These are phyloP conservation scores for Teratosphaeria nubilosa DNA, from an alignment of 2,329 filamentous ascomycete species.

Conservation along the genomic window DNA sequence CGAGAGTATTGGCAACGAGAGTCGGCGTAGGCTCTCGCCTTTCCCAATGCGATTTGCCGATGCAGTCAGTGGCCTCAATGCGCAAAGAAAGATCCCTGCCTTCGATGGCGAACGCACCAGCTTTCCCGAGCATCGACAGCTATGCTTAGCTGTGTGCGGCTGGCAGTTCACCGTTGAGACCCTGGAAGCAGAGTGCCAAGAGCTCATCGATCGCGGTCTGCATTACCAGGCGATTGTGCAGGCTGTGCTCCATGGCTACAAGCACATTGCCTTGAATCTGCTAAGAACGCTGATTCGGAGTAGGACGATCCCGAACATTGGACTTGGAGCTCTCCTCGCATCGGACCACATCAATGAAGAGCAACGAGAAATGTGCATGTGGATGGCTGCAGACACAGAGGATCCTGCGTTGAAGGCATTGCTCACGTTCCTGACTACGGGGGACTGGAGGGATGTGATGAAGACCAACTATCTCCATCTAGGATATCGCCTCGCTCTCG, in stretches of 20 bases:
- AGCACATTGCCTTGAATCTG: constrained; percentile 57
- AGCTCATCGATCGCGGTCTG: constrained; percentile 42
- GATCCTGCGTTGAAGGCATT: constrained; percentile 74
- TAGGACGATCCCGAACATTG: constrained; percentile 50
- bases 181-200: constrained; percentile 39
- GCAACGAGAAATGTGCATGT: constrained; percentile 51
- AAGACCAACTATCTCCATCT: constrained; percentile 64
- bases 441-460: constrained; percentile 65
- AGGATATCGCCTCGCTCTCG: constrained; percentile 63
- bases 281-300: constrained; percentile 59
- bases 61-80: constrained; percentile 53
- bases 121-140: constrained; percentile 59
- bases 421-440: constrained; percentile 65
- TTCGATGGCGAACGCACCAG: constrained; percentile 56
- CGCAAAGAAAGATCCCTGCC: constrained; percentile 49
- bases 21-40: constrained; percentile 3
- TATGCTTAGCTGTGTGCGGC: constrained; percentile 65
- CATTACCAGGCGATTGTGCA: constrained; percentile 69
- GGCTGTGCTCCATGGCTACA: constrained; percentile 63
- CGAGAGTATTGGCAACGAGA: constrained; percentile 42
- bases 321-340: constrained; percentile 38
- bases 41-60: constrained; percentile 19
- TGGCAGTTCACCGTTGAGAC: constrained; percentile 53
- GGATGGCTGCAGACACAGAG: constrained; percentile 54
- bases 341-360: constrained; percentile 43